Percentiles rank a stretch among this genome's conserved stretches.
phyloP scores from a whole-genome alignment of 768 basidiomycete species.

The Lactifluus hygrophoroides region DNA sequence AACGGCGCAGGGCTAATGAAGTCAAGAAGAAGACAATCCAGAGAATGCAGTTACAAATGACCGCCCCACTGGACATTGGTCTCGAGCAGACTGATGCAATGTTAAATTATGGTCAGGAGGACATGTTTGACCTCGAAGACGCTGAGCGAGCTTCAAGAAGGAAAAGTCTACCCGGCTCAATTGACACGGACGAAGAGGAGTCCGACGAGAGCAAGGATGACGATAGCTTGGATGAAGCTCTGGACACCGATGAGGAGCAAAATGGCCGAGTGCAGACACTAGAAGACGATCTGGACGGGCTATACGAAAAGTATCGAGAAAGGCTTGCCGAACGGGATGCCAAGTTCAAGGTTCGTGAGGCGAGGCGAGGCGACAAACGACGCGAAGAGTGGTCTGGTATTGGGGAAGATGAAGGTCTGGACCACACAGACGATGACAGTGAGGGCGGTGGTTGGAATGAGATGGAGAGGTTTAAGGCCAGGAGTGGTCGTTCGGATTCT shows the following conservation, averaged over 20 bases:
- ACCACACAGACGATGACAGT: slow-evolving; percentile 31
- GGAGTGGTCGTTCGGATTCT: slow-evolving; percentile 31
- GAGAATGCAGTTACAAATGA: slow-evolving; percentile 96
- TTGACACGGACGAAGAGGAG: slow-evolving; percentile 29
- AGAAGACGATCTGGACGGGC: slow-evolving; percentile 79
- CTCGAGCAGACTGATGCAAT: slow-evolving; percentile 72
- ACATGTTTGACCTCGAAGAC: slow-evolving; percentile 77
- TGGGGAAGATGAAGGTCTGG: slow-evolving; percentile 28
- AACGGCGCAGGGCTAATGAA: slow-evolving; percentile 82
- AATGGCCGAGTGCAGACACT: slow-evolving; percentile 52
- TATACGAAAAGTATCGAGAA: slow-evolving; percentile 84
- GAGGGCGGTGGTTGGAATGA: slow-evolving; percentile 64
- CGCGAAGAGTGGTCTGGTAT: slow-evolving; percentile 83
- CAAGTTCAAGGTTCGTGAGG: slow-evolving; percentile 79
- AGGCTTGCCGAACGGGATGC: slow-evolving; percentile 75
- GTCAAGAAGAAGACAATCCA: slow-evolving; percentile 79
- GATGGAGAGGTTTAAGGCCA: slow-evolving; percentile 47
- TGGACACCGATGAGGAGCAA: slow-evolving; percentile 63
- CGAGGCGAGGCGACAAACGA: slow-evolving; percentile 60
- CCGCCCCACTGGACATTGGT: slow-evolving; percentile 93
- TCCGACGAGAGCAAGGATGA: slow-evolving; percentile 35
- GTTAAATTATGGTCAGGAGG: slow-evolving; percentile 67
- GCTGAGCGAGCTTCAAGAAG: slow-evolving; percentile 41
- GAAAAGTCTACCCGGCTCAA: slow-evolving; percentile 29
- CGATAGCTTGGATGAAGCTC: slow-evolving; percentile 35